These are phyloP conservation scores for Amanita polypyramis DNA, from an alignment of 768 basidiomycete species.

Conservation along the genomic window DNA sequence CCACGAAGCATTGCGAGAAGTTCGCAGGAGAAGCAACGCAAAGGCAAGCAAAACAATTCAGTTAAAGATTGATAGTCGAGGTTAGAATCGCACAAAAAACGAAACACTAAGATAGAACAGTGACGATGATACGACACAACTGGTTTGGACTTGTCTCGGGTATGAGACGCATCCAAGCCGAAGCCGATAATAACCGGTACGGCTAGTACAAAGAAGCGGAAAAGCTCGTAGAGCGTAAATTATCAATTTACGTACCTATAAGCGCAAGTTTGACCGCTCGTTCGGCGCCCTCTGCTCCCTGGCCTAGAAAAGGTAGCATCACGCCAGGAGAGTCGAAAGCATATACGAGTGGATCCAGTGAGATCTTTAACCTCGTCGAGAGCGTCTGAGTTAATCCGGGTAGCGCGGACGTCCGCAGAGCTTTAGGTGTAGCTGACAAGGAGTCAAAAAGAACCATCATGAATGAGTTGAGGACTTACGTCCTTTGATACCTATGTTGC, in stretches of 20 bases:
- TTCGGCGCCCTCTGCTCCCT: constrained; percentile 78
- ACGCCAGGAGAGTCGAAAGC: constrained; percentile 95
- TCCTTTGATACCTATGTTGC: constrained; percentile 78
- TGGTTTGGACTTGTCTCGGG: background rate
- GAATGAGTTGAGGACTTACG: constrained; percentile 38
- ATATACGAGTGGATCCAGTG: constrained; percentile 73
- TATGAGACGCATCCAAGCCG: background rate
- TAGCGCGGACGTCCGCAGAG: constrained; percentile 77
- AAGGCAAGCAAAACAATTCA: background rate
- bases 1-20: constrained; percentile 2
- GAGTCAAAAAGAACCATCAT: constrained; percentile 7
- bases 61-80: constrained; percentile 9
- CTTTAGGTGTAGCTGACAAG: constrained; percentile 66
- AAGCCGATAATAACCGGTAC: background rate
- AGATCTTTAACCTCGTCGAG: constrained; percentile 83
- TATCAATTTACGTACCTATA: constrained; percentile 59
- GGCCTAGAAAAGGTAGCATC: constrained; percentile 92
- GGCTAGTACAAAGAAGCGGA: background rate
- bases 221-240: background rate
- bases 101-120: constrained; percentile 5
- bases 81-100: background rate
- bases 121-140: background rate
- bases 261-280: constrained; percentile 87
- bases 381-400: constrained; percentile 86
- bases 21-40: background rate